Evolutionary conservation across 306 rosid species (phyloP).

Genomic region (Quercus gilva): DNA sequence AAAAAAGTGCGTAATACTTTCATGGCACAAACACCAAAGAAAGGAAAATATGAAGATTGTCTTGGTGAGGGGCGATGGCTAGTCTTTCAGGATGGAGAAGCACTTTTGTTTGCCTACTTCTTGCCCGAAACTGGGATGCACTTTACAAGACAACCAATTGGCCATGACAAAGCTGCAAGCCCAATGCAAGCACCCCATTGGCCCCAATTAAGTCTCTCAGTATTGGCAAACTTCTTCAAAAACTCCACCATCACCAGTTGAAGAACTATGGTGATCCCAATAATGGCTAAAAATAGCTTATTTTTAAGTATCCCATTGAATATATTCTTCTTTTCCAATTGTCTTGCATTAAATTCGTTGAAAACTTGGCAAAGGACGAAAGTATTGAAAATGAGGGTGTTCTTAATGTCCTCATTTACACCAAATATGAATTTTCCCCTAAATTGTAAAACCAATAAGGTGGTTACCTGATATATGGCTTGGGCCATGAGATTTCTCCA

Average conservation of each 20-base stretch:
- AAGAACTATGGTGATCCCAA: conserved; percentile 19
- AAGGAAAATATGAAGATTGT: background rate
- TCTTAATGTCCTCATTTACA: conserved; percentile 15
- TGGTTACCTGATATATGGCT: conserved; percentile 24
- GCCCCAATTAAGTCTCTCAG: conserved; percentile 19
- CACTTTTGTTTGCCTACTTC: background rate
- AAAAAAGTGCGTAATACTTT: background rate
- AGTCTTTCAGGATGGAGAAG: background rate
- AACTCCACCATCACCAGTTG: conserved; percentile 27
- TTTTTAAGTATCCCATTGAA: conserved; percentile 14
- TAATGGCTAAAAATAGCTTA: conserved; percentile 20
- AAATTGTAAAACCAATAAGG: conserved; percentile 15
- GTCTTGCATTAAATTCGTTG: conserved; percentile 29
- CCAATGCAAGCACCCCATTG: conserved; percentile 29
- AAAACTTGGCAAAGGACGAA: conserved; percentile 27
- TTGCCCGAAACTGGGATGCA: conserved; percentile 12
- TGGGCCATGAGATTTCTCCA: conserved; percentile 30
- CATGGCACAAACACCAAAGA: background rate
- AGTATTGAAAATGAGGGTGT: conserved; percentile 27
- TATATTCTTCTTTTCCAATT: conserved; percentile 27
- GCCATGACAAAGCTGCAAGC: conserved; percentile 32
- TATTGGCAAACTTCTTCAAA: conserved; percentile 25
- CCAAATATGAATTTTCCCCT: conserved; percentile 21
- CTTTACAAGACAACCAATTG: conserved; percentile 27
- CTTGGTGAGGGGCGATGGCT: background rate